Percentiles rank a stretch among this genome's conserved stretches.
Conservation (phyloP, 2,329 filamentous ascomycete species). For the Orbilia brochopaga region DNA sequence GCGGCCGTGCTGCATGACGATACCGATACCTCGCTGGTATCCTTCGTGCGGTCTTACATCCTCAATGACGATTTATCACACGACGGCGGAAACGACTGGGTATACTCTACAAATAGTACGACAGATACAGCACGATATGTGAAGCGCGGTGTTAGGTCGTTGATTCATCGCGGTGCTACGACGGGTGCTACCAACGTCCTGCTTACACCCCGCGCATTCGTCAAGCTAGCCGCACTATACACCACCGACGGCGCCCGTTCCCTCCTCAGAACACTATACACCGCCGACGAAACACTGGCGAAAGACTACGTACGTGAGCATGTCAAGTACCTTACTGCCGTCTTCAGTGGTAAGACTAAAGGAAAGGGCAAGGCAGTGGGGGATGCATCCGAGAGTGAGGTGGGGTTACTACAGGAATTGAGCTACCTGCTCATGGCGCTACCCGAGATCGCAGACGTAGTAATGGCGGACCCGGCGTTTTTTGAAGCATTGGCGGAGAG, state of each 20-base stretch:
- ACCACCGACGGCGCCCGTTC: constrained; percentile 23
- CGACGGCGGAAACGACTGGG: constrained; percentile 24
- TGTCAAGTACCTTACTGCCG: constrained; percentile 1
- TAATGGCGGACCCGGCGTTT: constrained; percentile 20
- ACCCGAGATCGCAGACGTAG: constrained; percentile 19
- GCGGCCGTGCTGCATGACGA: too few species aligned
- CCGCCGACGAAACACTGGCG: neutral
- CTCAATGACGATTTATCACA: neutral
- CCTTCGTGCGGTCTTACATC: neutral
- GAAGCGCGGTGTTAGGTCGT: constrained; percentile 1
- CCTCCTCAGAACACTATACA: constrained; percentile 14
- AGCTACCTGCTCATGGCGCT: constrained; percentile 39
- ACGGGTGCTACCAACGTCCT: neutral
- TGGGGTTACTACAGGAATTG: constrained; percentile 13
- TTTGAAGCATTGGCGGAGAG: constrained; percentile 19
- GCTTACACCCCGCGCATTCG: neutral
- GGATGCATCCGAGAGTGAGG: neutral
- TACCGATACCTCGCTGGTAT: neutral
- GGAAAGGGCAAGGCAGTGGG: neutral
- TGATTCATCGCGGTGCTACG: constrained; percentile 17
- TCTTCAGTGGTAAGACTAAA: neutral
- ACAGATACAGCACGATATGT: constrained; percentile 6
- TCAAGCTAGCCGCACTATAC: constrained; percentile 40
- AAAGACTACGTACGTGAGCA: neutral
- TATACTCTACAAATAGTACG: constrained; percentile 14